phyloP scores from a whole-genome alignment of 371 early-diverging fungal species.

The Mortierella sp. region DNA sequence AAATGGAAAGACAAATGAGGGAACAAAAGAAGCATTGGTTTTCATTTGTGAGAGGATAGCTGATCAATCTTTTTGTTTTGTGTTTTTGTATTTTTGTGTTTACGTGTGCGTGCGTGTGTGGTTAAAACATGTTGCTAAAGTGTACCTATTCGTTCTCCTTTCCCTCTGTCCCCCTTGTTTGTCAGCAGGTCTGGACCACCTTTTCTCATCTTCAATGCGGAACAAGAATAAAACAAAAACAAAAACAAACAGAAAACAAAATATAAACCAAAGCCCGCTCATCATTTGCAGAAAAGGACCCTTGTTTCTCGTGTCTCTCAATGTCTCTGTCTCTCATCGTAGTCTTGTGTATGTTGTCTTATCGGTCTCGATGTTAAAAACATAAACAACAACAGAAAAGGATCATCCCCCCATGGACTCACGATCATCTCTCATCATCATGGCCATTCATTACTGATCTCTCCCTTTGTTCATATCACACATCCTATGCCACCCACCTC shows the following conservation, averaged over 20 bases:
- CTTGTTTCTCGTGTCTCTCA: slow-evolving; percentile 3
- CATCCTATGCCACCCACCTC: background rate
- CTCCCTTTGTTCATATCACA: background rate
- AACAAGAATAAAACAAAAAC: background rate
- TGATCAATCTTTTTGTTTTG: background rate
- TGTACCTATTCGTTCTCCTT: background rate
- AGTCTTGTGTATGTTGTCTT: background rate
- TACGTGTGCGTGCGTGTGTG: background rate
- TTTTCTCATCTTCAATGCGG: background rate
- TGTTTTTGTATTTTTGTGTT: too few species aligned
- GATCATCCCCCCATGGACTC: background rate
- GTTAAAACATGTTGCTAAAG: background rate
- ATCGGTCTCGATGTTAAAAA: background rate
- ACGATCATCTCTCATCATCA: background rate
- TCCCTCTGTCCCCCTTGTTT: background rate
- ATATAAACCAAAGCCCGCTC: background rate
- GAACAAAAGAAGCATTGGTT: background rate
- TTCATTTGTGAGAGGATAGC: too few species aligned
- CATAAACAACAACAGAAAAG: background rate
- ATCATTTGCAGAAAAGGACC: background rate
- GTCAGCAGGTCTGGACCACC: background rate
- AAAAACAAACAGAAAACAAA: background rate
- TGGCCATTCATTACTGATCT: background rate
- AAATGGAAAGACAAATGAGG: background rate
- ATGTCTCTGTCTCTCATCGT: background rate